Conservation (phyloP, 805 yeast genomes). For the Dipodascus albidus region DNA sequence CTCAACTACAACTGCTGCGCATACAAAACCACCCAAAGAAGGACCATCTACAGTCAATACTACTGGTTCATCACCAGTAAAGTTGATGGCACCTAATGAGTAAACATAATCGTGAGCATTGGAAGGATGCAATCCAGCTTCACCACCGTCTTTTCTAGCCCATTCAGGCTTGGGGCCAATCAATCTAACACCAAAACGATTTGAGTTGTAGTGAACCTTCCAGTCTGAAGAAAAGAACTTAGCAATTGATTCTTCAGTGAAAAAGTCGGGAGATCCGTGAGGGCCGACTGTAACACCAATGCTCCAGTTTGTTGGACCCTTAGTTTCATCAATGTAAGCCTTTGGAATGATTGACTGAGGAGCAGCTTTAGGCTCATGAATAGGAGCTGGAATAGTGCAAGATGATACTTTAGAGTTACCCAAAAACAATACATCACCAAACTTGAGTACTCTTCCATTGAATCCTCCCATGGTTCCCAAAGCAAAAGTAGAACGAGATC, state of each 20-base stretch:
- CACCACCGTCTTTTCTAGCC: constrained; percentile 96
- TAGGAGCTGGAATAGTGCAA: constrained; percentile 63
- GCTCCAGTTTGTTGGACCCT: constrained; percentile 43
- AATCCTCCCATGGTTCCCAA: constrained; percentile 84
- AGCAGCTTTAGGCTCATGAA: constrained; percentile 46
- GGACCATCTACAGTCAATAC: constrained; percentile 97
- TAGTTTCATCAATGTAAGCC: constrained; percentile 25
- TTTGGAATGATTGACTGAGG: constrained; percentile 47
- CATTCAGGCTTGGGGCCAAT: constrained; percentile 83
- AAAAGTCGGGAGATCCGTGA: constrained; percentile 95
- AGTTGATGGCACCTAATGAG: constrained; percentile 91
- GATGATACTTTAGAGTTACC: constrained; percentile 65
- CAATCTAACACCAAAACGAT: constrained; percentile 90
- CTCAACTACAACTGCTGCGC: constrained; percentile 91
- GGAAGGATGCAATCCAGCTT: constrained; percentile 97
- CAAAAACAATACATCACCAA: constrained; percentile 84
- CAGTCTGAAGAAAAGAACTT: constrained; percentile 70
- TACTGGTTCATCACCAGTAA: constrained; percentile 98
- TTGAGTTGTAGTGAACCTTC: constrained; percentile 96
- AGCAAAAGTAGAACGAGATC: constrained; percentile 95
- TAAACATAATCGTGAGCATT: constrained; percentile 96
- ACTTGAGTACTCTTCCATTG: constrained; percentile 83
- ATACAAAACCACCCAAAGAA: constrained; percentile 92
- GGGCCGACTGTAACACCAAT: constrained; percentile 97
- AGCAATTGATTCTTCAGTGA: constrained; percentile 58